Evolutionary conservation across 768 basidiomycete species (phyloP), one percentile per base, ranked within the genome.

Genomic region (Lentinula raphanica): DNA sequence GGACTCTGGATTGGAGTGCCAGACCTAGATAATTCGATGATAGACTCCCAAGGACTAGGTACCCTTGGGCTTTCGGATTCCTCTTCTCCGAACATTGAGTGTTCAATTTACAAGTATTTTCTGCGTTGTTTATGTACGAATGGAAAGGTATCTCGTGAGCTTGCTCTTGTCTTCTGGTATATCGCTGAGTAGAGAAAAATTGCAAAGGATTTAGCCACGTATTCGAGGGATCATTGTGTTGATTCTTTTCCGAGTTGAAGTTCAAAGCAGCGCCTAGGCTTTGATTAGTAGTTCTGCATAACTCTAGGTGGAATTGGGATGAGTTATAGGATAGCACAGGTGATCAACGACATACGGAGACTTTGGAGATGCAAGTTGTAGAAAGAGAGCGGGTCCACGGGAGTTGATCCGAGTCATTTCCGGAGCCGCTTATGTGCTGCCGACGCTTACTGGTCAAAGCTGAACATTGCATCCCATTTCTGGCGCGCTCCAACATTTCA

Each of bases 31-130:
- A 48, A 19, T 19, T 87, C 80, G 15, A 88, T 82, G 62, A 93
- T 74, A 36, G 79, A 79, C 69, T 92, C 90, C 92, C 92, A 94
- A 23, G 91, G 92, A 59, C 86, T 87, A 61, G 87, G 85, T 58
- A 86, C 87, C 29, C 88, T 80, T 38, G 88, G 85, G 68, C 85
- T 89, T 73, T 92, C 89, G 17, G 86, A 87, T 66, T 89, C 86
- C 56, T 82, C 83, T 79, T 92, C 92, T 48, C 89, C 88, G 65
- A 92, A 92, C 90, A 92, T 92, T 44, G 1, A 5, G 32, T 35
- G 50, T 35, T 53, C 23, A 19, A n/a, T 56, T 13, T 50, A 53
- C 58, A 39, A 59, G 46, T 48, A 15, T 48, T 29, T 28, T 17
- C 17, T 28, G 28, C 27, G 46, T 11, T 17, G 19, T 3, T 49